Base-by-base conservation (phyloP, 2,329 filamentous ascomycete species). In the Colletotrichum siamense region DNA sequence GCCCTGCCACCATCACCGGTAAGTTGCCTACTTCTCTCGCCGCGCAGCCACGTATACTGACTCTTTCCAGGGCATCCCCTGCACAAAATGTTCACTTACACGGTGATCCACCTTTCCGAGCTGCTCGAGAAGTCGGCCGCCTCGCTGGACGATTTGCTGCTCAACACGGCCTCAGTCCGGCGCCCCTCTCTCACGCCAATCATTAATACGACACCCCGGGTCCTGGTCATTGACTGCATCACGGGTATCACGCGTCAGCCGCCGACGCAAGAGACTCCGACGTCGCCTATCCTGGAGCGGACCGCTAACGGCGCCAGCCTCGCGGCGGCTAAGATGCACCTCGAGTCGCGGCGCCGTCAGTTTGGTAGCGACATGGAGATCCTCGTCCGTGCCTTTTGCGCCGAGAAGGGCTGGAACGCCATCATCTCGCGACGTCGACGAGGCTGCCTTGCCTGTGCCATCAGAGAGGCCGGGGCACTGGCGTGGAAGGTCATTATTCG, bases 371-470 rank as follows among this genome's bases (percentile, higher is more conserved):
- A 93, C 79, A 87, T 94, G 81, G 94, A 95, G 83, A 89, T 96
- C 10, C 85, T 96, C 69, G 93, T 93, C 2, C 88, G 94, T 65
- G 94, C 94, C 3, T 88, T 95, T 79, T 96, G 95, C 82, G 93
- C 94, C 1, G 92, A 95, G 81, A 92, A 90, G 79, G 94, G 94
- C 4, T 93, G 93, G 88, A 94, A 95, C 82, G 94, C 94, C 26
- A 82, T 96, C 22, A 88, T 96, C 77, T 94, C 93, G 77, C 88
- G 93, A 68, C 87, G 89, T 52, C 90, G 91, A 78, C 88, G 94
- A 77, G 94, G 93, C 1, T 96, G 95, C 81, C 83, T 96, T 44
- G 90, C 91, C 5, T 96, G 95, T 83, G 94, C 93, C 55, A 91
- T 96, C 59, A 89, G 95, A 22, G 94, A 96, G 85, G 94, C 94